Base-by-base conservation (phyloP, 345 rosid species). In the Camelina neglecta region DNA sequence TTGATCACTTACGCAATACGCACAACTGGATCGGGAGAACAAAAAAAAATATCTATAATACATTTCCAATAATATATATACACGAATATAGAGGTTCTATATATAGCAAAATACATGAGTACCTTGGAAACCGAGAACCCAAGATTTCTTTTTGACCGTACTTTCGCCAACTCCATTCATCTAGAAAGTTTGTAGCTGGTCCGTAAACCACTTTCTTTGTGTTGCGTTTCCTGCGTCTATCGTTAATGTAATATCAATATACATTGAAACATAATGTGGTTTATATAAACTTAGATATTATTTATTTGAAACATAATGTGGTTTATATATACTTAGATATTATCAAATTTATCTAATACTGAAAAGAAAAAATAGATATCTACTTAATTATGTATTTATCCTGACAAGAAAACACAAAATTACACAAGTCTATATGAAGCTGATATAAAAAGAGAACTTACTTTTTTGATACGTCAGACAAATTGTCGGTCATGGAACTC, bases 101-200 rank as follows among this genome's bases (percentile, higher is more conserved):
- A 39, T 11, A 23, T 23, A 20, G 6, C 13, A 11, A 26, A 53
- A 5, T 15, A 39, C 1, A 68, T 33, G 47, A 39, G 58, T 82
- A 89, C 98, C 98, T 92, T 39, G 98, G 98, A 73, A 86, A 88
- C 70, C 87, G 89, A 42, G 93, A 87, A 65, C 96, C 96, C 72
- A 88, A 86, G 77, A 92, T 89, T 24, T 95, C 90, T 72, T 89
- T 92, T 74, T 92, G 93, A 38, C 96, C 97, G 56, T 92, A 94
- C 50, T 94, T 92, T 69, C 98, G 88, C 97, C 98, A 94, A 59
- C 92, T 96, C 98, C 97, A 94, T 41, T 87, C 83, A 86, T 82
- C 96, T 88, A 83, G 61, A 81, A 87, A 82, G 16, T 91, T 85
- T 35, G 91, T 91, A 44, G 96, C 31, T 5, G 0, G 31, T 26